A percentile compares a stretch with the other conserved stretches of the same genome.
phyloP scores from a whole-genome alignment of 1,284 basidiomycete genomes.

The Peniophora sp. region DNA sequence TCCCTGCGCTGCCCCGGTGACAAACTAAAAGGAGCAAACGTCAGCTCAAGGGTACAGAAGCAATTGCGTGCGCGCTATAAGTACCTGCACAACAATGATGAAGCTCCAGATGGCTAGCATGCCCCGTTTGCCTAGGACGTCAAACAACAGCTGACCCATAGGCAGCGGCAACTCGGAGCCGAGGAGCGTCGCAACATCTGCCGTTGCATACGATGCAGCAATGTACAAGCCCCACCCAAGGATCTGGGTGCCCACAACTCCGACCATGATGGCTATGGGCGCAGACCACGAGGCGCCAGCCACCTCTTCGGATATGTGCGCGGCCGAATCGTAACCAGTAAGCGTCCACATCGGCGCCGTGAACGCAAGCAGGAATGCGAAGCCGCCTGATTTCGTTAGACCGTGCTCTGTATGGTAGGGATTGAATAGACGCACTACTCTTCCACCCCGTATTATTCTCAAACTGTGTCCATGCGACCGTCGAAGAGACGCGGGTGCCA shows the following conservation, averaged over 20 bases:
- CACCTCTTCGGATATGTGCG: constrained; percentile 73
- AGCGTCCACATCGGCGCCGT: constrained; percentile 74
- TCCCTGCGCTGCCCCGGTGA: constrained; percentile 67
- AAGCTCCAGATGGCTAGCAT: constrained; percentile 67
- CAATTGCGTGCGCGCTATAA: no score
- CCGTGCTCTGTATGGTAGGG: neutral
- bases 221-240: constrained; percentile 61
- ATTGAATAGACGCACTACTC: constrained; percentile 31
- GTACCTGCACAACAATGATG: constrained; percentile 64
- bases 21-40: constrained; percentile 33
- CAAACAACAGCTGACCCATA: constrained; percentile 65
- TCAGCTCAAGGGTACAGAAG: no score
- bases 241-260: constrained; percentile 49
- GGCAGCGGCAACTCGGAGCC: constrained; percentile 46
- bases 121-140: constrained; percentile 57
- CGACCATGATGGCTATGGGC: constrained; percentile 69
- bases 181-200: constrained; percentile 47
- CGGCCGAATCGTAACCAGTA: constrained; percentile 72
- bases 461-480: constrained; percentile 58
- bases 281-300: constrained; percentile 59
- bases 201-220: constrained; percentile 55
- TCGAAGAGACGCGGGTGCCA: constrained; percentile 43
- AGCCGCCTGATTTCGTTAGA: constrained; percentile 38
- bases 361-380: constrained; percentile 68
- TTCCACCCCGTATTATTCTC: constrained; percentile 69